Evolutionary conservation across 139 green algal species (phyloP).

Genomic region (Closterium sp.): DNA sequence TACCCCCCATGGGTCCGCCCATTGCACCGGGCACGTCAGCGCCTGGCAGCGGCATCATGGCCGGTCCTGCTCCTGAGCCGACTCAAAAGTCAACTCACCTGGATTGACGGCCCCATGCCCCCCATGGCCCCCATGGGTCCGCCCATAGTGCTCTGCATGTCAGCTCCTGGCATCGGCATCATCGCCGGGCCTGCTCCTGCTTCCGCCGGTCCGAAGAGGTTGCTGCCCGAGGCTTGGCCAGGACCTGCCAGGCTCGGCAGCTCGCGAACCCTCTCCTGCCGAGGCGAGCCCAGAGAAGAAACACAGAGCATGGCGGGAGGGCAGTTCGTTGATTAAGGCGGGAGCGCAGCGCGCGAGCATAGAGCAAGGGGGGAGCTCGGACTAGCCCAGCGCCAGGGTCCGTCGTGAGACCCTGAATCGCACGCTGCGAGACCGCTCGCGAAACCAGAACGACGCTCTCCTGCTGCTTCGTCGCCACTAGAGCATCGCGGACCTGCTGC

Average conservation of each 20-base stretch:
- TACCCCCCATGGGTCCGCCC: background rate
- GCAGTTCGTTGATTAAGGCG: no score
- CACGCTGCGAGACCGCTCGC: no score
- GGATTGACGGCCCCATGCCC: background rate
- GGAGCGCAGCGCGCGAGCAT: no score
- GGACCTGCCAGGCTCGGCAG: slow-evolving; percentile 39
- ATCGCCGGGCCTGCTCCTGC: background rate
- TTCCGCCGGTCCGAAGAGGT: background rate
- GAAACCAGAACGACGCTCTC: no score
- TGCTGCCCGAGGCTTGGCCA: background rate
- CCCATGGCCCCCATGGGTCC: background rate
- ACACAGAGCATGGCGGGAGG: background rate
- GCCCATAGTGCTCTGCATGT: background rate
- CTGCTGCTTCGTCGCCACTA: no score
- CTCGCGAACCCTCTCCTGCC: slow-evolving; percentile 44
- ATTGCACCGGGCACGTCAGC: no score
- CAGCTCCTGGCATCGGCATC: background rate
- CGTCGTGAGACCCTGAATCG: no score
- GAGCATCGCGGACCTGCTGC: no score
- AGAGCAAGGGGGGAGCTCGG: no score
- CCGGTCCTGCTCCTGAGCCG: no score
- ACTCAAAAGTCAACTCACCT: background rate
- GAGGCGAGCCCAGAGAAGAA: background rate
- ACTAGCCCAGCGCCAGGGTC: no score
- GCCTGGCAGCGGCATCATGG: no score